Base-by-base conservation (phyloP, 805 yeast species). In the Starmerella riodocensis region DNA sequence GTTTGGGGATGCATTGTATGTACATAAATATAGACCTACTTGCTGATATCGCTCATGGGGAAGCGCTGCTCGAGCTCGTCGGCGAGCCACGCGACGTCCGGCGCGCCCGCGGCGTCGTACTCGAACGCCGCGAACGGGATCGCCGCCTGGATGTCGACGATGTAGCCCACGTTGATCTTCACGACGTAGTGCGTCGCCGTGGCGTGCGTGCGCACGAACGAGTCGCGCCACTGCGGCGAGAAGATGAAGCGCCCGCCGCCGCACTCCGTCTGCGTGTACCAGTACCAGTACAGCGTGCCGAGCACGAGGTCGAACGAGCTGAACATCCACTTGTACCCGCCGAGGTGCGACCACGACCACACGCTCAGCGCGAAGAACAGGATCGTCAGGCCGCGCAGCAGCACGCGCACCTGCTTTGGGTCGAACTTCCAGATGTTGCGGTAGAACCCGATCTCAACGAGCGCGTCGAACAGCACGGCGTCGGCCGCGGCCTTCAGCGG, bases 211-310 rank as follows among this genome's bases (percentile, higher is more conserved):
- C 25, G 21, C 19, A 41, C 35, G 19, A 28, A 45, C 34, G 50
- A 28, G 38, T 46, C 50, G 12, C 37, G 31, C 48, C 48, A 46
- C 32, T 46, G 46, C 18, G 46, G 50, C 26, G 49, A 41, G 36
- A 46, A 46, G 6, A 46, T 13, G 34, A 37, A 33, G 20, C 14
- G 3, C 7, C 49, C 50, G 22, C 50, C 48, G 16, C 49, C 50
- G 34, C 40, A 39, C 40, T 46, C 50, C 9, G 45, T 41, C 17
- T 25, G 14, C 14, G 18, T 14, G 42, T 45, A 46, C 50, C 50
- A 46, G 36, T 33, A 41, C 25, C 26, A 33, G 21, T 27, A 31
- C 27, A 46, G 31, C 8, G 22, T 20, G 13, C 22, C 32, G 8
- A 46, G 39, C 14, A 39, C 42, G 12, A 21, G 13, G n/a, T 22